Conservation (phyloP, 2,329 filamentous ascomycete species). For the Aspergillus brasiliensis region DNA sequence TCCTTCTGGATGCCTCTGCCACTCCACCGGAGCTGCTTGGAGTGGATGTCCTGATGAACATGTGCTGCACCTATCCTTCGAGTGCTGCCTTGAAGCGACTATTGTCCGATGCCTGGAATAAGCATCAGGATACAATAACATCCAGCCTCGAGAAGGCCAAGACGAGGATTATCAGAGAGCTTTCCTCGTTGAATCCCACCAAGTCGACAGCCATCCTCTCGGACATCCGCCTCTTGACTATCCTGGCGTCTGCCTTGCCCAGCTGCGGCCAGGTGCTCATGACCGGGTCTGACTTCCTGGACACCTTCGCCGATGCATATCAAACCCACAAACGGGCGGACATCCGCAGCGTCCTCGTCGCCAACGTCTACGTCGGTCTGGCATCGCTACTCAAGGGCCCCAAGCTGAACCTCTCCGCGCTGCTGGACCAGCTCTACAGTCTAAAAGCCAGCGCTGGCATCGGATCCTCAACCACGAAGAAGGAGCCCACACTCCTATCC, state of each 20-base stretch:
- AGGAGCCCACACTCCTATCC: slow-evolving; percentile 66
- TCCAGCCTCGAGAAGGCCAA: slow-evolving; percentile 42
- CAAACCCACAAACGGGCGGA: slow-evolving; percentile 59
- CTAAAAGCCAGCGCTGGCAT: slow-evolving; percentile 72
- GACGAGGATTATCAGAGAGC: slow-evolving; percentile 32
- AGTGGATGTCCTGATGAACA: slow-evolving; percentile 69
- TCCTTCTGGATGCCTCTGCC: slow-evolving; percentile 52
- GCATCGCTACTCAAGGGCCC: slow-evolving; percentile 67
- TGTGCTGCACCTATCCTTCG: slow-evolving; percentile 68
- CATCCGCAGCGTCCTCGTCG: slow-evolving; percentile 68
- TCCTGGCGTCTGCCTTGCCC: slow-evolving; percentile 43
- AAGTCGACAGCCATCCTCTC: slow-evolving; percentile 20
- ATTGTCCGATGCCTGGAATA: slow-evolving; percentile 54
- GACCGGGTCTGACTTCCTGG: slow-evolving; percentile 83
- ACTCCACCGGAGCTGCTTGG: slow-evolving; percentile 55
- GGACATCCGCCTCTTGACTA: slow-evolving; percentile 41
- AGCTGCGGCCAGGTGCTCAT: slow-evolving; percentile 65
- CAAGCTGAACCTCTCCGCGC: slow-evolving; percentile 69
- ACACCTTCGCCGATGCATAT: slow-evolving; percentile 62
- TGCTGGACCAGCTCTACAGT: slow-evolving; percentile 82
- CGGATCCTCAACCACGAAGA: slow-evolving; percentile 49
- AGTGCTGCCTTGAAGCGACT: slow-evolving; percentile 57
- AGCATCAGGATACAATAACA: slow-evolving; percentile 36
- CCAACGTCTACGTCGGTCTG: slow-evolving; percentile 74
- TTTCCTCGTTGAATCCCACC: slow-evolving; percentile 23